phyloP scores from a whole-genome alignment of 495 filamentous ascomycete species.

The Thermochaetoides thermophila region DNA sequence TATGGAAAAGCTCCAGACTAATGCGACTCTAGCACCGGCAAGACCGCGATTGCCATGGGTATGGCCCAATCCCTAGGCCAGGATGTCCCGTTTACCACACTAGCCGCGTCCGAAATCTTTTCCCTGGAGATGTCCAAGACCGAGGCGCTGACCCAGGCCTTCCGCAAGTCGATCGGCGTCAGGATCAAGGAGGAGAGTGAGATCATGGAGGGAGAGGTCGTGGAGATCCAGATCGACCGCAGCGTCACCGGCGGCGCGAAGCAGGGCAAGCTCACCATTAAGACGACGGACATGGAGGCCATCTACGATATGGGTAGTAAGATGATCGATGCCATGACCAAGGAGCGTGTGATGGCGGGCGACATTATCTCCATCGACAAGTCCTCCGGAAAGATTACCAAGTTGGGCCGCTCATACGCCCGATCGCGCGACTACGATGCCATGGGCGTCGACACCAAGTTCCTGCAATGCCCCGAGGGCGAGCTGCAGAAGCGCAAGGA shows the following conservation, averaged over 20 bases:
- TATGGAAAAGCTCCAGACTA: no score
- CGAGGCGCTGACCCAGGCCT: constrained; percentile 92
- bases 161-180: constrained; percentile 92
- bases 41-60: constrained; percentile 97
- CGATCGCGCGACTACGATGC: constrained; percentile 95
- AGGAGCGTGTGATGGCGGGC: constrained; percentile 95
- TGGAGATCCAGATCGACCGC: constrained; percentile 97
- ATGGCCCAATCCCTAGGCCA: constrained; percentile 91
- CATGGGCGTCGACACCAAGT: constrained; percentile 97
- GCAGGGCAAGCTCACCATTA: constrained; percentile 98
- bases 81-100: constrained; percentile 92
- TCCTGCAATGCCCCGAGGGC: constrained; percentile 95
- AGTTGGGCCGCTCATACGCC: constrained; percentile 84
- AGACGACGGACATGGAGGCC: constrained; percentile 99
- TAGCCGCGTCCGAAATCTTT: constrained; percentile 92
- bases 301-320: constrained; percentile 98
- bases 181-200: constrained; percentile 97
- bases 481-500: constrained; percentile 96
- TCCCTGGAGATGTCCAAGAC: constrained; percentile 98
- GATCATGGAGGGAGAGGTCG: constrained; percentile 97
- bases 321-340: constrained; percentile 99
- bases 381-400: constrained; percentile 92
- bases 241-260: constrained; percentile 93
- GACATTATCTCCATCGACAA: constrained; percentile 98
- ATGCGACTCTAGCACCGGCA: constrained; percentile 88